Base-by-base conservation (phyloP, 768 basidiomycete genomes). In the Ramaria rubella region DNA sequence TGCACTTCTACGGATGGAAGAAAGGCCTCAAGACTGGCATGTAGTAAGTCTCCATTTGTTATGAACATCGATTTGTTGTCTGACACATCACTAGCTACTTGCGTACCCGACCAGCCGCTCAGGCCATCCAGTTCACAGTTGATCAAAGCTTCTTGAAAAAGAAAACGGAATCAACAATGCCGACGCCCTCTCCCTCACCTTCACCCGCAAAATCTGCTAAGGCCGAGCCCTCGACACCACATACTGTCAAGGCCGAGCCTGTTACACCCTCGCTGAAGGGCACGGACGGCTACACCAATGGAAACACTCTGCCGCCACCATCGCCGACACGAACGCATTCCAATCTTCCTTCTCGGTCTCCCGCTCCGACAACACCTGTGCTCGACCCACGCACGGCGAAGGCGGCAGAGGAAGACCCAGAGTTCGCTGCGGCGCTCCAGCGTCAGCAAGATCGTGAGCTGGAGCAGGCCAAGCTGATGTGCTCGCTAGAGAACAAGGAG, bases 1-100 rank as follows among this genome's bases (percentile, higher is more conserved):
- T 94, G 92, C 93, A 94, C 71, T 95, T 94, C 77, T 97, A 97
- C 68, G 96, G 94, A n/a, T 98, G 96, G 96, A 95, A 95, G 81
- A 92, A 92, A 74, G 96, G 96, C 31, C 74, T 99, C 67, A 99
- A 99, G 82, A 99, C 96, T 1, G 96, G 95, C 63, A 94, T 95
- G 90, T 94, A 93, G 59, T 65, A 43, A 48, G 63, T 62, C 5
- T 15, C n/a, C 43, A 4, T 21, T 42, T n/a, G n/a, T n/a, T 42
- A 42, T 14, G 2, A 7, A 14, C n/a, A 4, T 42, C 40, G 23
- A 42, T 17, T 17, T 21, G n/a, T 42, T 19, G 9, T 17, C 9
- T 42, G 17, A 42, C 40, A 42, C 48, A 4, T 9, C 21, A 17
- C 53, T 60, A 76, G 77, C 74, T 98, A 99, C 72, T 80, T 99